Conservation (phyloP, 1,284 basidiomycete species). For the Sanghuangporus baumii region DNA sequence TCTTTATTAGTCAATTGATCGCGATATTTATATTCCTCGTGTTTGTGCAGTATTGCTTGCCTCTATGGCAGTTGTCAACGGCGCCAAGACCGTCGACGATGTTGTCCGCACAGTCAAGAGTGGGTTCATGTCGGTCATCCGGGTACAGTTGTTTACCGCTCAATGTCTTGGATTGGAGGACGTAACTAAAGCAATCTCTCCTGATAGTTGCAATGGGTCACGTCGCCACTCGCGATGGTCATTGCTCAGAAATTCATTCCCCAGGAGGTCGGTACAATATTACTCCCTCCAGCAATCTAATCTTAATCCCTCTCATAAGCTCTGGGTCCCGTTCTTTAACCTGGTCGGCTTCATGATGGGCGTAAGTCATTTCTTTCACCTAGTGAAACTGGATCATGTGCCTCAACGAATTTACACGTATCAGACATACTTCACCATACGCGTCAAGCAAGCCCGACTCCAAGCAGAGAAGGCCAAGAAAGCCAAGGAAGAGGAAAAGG, state of each 20-base stretch:
- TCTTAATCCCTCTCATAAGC: constrained; percentile 29
- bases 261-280: constrained; percentile 41
- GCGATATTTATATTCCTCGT: neutral
- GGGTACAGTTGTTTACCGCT: constrained; percentile 37
- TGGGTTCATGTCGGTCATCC: constrained; percentile 72
- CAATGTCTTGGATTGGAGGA: neutral
- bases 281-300: neutral
- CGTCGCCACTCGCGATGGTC: constrained; percentile 64
- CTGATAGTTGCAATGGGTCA: constrained; percentile 60
- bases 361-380: constrained; percentile 33
- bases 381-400: neutral
- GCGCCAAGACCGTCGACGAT: constrained; percentile 63
- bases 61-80: constrained; percentile 83
- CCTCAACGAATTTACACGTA: neutral
- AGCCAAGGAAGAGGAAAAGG: constrained; percentile 33
- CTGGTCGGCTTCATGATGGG: constrained; percentile 60
- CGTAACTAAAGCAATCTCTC: neutral
- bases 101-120: constrained; percentile 66
- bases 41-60: constrained; percentile 47
- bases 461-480: constrained; percentile 47
- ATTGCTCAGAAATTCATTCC: constrained; percentile 75
- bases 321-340: constrained; percentile 77
- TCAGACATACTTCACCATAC: constrained; percentile 70
- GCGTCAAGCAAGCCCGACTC: constrained; percentile 55
- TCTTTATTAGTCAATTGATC: neutral